Percentiles rank a stretch among this genome's conserved stretches.
Evolutionary conservation across 169 alveolate species (phyloP).

Genomic region (Condylostoma magnum): DNA sequence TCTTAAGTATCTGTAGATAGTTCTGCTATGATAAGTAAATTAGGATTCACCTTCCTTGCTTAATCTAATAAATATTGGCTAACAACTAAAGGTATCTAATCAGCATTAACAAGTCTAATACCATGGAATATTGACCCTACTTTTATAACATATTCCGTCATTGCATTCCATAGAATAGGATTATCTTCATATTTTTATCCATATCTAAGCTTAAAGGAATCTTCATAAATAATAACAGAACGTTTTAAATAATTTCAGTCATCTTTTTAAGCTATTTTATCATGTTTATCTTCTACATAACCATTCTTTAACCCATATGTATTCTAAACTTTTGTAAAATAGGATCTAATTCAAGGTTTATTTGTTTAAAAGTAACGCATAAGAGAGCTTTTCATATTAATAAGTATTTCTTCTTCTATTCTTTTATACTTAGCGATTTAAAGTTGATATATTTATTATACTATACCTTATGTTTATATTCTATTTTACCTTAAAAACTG

Average conservation of each 20-base stretch:
- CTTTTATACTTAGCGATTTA: constrained; percentile 44
- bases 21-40: constrained; percentile 90
- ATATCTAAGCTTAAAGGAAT: constrained; percentile 89
- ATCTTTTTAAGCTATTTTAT: constrained; percentile 85
- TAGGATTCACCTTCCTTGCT: constrained; percentile 85
- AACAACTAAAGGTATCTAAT: constrained; percentile 91
- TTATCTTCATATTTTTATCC: constrained; percentile 84
- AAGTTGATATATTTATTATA: constrained; percentile 53
- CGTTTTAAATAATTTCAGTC: constrained; percentile 90
- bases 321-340: constrained; percentile 34
- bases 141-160: constrained; percentile 84
- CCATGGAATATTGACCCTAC: constrained; percentile 89
- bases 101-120: constrained; percentile 94
- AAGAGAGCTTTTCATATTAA: constrained; percentile 17
- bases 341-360: constrained; percentile 40
- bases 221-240: constrained; percentile 91
- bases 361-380: constrained; percentile 47
- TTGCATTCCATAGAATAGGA: constrained; percentile 88
- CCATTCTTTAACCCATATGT: constrained; percentile 46
- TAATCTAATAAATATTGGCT: constrained; percentile 85
- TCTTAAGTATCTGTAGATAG: too few relatives aligned
- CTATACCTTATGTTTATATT: constrained; percentile 47
- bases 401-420: constrained; percentile 31
- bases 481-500: constrained; percentile 33
- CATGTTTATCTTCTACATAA: constrained; percentile 82